Percentiles rank a stretch among this genome's conserved stretches.
Evolutionary conservation across 2,329 filamentous ascomycete genomes (phyloP).

Genomic region (Fusarium metavorans): DNA sequence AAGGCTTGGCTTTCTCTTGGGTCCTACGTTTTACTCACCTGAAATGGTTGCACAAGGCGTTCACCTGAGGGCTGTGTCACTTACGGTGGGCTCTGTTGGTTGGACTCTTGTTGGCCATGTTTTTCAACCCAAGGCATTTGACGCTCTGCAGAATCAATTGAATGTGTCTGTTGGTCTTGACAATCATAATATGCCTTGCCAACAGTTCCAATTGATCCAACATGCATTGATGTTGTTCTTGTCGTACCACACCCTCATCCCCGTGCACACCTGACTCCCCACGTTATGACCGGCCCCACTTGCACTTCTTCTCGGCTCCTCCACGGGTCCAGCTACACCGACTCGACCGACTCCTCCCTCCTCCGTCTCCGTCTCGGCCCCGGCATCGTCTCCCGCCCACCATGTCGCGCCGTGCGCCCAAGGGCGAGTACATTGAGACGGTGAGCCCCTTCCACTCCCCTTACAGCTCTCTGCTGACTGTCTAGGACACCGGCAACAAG

Average conservation of each 20-base stretch:
- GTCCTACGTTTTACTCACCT: background rate
- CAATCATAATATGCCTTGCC: background rate
- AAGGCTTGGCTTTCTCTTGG: background rate
- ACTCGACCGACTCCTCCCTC: slow-evolving; percentile 17
- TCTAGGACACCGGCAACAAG: slow-evolving; percentile 96
- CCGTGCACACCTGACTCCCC: no score
- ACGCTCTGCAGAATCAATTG: background rate
- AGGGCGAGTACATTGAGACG: slow-evolving; percentile 97
- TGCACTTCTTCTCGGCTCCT: slow-evolving; percentile 26
- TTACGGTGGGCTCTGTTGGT: background rate
- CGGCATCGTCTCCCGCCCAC: slow-evolving; percentile 41
- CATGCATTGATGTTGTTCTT: background rate
- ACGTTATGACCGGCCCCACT: slow-evolving; percentile 29
- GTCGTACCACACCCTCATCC: no score
- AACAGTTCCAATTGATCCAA: background rate
- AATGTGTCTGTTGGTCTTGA: background rate
- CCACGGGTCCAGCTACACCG: slow-evolving; percentile 30
- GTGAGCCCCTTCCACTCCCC: slow-evolving; percentile 59
- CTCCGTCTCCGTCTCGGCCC: slow-evolving; percentile 23
- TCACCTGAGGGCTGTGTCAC: slow-evolving; percentile 3
- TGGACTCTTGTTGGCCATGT: background rate
- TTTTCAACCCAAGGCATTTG: background rate
- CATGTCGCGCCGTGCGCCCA: slow-evolving; percentile 82
- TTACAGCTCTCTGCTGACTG: background rate
- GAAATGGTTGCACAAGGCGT: background rate